These are phyloP conservation scores for Leccinum pallidistipes DNA, from an alignment of 1,284 basidiomycete species.

Conservation along the genomic window DNA sequence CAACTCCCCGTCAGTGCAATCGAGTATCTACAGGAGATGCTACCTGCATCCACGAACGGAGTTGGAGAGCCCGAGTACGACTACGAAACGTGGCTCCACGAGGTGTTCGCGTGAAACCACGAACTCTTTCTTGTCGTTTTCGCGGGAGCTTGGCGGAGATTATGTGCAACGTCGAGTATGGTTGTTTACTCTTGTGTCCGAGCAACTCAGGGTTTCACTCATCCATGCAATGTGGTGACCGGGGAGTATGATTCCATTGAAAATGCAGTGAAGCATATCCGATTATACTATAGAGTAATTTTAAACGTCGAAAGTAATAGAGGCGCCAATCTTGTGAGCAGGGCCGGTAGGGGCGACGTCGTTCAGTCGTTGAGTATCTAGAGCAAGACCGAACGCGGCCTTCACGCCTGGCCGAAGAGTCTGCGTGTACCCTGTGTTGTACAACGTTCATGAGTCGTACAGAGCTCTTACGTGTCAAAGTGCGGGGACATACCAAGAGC, in stretches of 20 bases:
- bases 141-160: neutral
- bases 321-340: slow-evolving; percentile 79
- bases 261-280: slow-evolving; percentile 13
- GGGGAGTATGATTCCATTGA: slow-evolving; percentile 10
- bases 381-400: slow-evolving; percentile 89
- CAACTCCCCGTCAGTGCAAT: slow-evolving; percentile 78
- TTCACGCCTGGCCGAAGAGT: slow-evolving; percentile 93
- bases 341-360: slow-evolving; percentile 60
- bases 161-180: neutral
- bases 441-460: slow-evolving; percentile 6
- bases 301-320: slow-evolving; percentile 73
- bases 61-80: slow-evolving; percentile 70
- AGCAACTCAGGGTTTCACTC: neutral
- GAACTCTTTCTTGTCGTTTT: neutral
- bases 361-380: slow-evolving; percentile 89
- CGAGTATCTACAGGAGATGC: slow-evolving; percentile 79
- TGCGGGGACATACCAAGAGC: slow-evolving; percentile 60
- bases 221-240: neutral
- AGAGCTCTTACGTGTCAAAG: neutral
- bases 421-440: slow-evolving; percentile 78
- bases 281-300: slow-evolving; percentile 28
- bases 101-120: slow-evolving; percentile 59
- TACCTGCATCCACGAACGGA: slow-evolving; percentile 57
- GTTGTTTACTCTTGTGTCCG: neutral
- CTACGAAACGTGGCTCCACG: slow-evolving; percentile 76